phyloP scores from a whole-genome alignment of 176 grass and related monocot genomes.

The maize (Zea mays) region Zm-B73-REFERENCE-NAM-5.0 NC_050102.1:143070501-143071000 shows the following conservation, averaged over 20 bases:
- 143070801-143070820: not conserved
- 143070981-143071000: not conserved
- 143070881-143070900: not conserved
- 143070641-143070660: not conserved
- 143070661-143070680: not conserved
- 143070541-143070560: not conserved
- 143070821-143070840: not conserved
- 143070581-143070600: not conserved
- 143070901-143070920: constrained; percentile 11
- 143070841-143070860: not conserved
- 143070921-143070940: constrained; percentile 17
- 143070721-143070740: not conserved
- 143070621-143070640: too few species aligned
- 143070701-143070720: not conserved
- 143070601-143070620: too few species aligned
- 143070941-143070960: not conserved
- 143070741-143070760: constrained; percentile 40
- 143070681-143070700: not conserved
- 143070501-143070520: not conserved
- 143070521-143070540: not conserved
- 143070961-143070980: not conserved
- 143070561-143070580: too few species aligned
- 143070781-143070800: constrained; percentile 43
- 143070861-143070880: too few species aligned
- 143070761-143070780: constrained; percentile 58